These are phyloP conservation scores for Sphaceloma murrayae DNA, from an alignment of 2,329 filamentous ascomycete genomes.

Conservation along the genomic window DNA sequence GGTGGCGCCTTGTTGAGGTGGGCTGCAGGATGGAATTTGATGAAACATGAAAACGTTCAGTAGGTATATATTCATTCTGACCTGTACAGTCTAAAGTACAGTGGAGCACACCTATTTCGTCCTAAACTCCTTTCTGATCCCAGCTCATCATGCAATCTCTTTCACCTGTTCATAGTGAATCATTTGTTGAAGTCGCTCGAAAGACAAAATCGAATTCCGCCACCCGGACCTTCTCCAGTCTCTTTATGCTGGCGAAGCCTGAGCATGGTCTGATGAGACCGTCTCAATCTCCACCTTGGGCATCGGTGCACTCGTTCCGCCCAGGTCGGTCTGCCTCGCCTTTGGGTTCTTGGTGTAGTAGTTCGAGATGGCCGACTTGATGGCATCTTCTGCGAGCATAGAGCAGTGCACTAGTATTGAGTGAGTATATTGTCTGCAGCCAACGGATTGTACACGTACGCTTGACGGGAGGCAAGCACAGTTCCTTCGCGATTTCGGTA, in stretches of 20 bases:
- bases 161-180: background rate
- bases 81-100: slow-evolving; percentile 14
- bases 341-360: slow-evolving; percentile 88
- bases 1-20: too few species aligned
- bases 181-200: slow-evolving; percentile 10
- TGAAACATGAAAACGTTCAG: too few species aligned
- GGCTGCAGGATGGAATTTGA: too few species aligned
- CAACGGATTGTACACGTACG: slow-evolving; percentile 43
- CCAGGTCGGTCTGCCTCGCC: slow-evolving; percentile 62
- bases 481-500: slow-evolving; percentile 95
- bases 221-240: too few species aligned
- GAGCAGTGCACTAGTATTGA: slow-evolving; percentile 66
- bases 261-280: slow-evolving; percentile 28
- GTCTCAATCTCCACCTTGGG: slow-evolving; percentile 55
- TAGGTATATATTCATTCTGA: slow-evolving; percentile 8
- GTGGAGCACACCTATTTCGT: background rate
- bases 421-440: slow-evolving; percentile 4
- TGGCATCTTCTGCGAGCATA: slow-evolving; percentile 85
- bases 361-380: slow-evolving; percentile 83
- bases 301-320: slow-evolving; percentile 61
- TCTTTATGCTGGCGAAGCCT: slow-evolving; percentile 4
- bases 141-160: slow-evolving; percentile 1
- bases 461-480: slow-evolving; percentile 81
- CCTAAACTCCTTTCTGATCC: slow-evolving; percentile 1
- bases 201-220: background rate